Evolutionary conservation across 2,329 filamentous ascomycete species (phyloP).

Genomic region (Fusarium sp.): DNA sequence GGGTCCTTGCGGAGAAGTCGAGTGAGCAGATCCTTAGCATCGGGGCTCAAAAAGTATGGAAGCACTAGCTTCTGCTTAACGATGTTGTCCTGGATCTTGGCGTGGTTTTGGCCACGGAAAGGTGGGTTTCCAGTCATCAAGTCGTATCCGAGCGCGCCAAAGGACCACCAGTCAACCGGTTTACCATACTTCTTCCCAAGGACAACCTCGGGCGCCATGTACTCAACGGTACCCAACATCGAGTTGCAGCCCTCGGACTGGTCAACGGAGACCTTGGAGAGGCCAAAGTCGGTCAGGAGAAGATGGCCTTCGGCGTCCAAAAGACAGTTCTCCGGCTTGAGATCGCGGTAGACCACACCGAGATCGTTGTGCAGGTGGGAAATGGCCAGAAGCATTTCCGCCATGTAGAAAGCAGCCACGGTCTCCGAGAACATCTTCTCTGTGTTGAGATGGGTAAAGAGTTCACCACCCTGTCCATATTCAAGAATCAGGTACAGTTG

Average conservation of each 20-base stretch:
- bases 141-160: slow-evolving; percentile 93
- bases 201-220: slow-evolving; percentile 98
- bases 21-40: slow-evolving; percentile 94
- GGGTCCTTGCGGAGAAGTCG: slow-evolving; percentile 94
- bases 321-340: slow-evolving; percentile 98
- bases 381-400: slow-evolving; percentile 94
- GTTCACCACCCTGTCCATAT: slow-evolving; percentile 95
- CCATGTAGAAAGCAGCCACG: slow-evolving; percentile 97
- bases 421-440: slow-evolving; percentile 96
- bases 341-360: slow-evolving; percentile 94
- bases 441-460: slow-evolving; percentile 94
- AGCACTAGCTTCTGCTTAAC: slow-evolving; percentile 90
- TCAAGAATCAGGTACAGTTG: slow-evolving; percentile 98
- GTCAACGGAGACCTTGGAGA: slow-evolving; percentile 93
- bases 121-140: slow-evolving; percentile 93
- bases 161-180: slow-evolving; percentile 98
- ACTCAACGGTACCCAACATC: slow-evolving; percentile 94
- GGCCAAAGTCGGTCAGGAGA: slow-evolving; percentile 94
- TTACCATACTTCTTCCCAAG: slow-evolving; percentile 91
- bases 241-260: slow-evolving; percentile 80
- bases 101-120: slow-evolving; percentile 90
- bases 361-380: slow-evolving; percentile 93
- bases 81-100: slow-evolving; percentile 97
- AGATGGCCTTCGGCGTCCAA: slow-evolving; percentile 93
- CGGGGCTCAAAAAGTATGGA: slow-evolving; percentile 90